Base-by-base conservation (phyloP, 257 asterid species). In the Linderniella brevidens region DNA sequence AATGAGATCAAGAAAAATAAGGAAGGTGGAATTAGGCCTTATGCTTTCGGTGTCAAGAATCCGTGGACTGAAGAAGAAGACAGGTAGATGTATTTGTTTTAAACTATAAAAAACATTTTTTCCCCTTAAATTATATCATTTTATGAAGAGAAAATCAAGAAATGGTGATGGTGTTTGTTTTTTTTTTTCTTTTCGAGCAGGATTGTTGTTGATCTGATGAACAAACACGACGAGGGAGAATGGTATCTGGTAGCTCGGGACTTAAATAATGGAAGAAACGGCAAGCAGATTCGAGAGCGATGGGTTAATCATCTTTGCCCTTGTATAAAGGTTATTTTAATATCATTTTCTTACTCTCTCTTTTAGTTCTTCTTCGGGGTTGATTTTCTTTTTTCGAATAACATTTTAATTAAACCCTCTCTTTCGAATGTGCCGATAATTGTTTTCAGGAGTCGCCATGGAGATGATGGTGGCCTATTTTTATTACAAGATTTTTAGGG, bases 231-330 rank as follows among this genome's bases (percentile, higher is more conserved):
- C 17, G 10, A 15, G 17, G 57, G 57, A 49, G 73, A 71, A 55
- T 85, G 96, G 96, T 67, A 80, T 9, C 48, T 54, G 4, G 58
- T 85, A 15, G 79, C 96, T 13, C 62, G 68, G 39, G 56, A 66
- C 10, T 75, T 80, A 87, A 50, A n/a, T n/a, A n/a, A 14, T 3
- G 82, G 86, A 38, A 64, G 96, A 61, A 85, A 73, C 0, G 95
- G 95, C 18, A 85, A 85, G 52, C 92, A 85, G 50, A 80, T 93
- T 45, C 64, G 95, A 15, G 92, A 85, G 55, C 65, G 95, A 43
- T 85, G 93, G 92, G 75, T 73, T 11, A 85, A 85, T 53, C 93
- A 85, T 74, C 53, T 85, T 17, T 75, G 80, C 48, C 85, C 96
- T 3, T 58, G 72, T 58, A 78, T 84, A 52, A 75, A 75, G 93